These are phyloP conservation scores for Aureobasidium melanogenum DNA, from an alignment of 2,329 filamentous ascomycete species.

Conservation along the genomic window DNA sequence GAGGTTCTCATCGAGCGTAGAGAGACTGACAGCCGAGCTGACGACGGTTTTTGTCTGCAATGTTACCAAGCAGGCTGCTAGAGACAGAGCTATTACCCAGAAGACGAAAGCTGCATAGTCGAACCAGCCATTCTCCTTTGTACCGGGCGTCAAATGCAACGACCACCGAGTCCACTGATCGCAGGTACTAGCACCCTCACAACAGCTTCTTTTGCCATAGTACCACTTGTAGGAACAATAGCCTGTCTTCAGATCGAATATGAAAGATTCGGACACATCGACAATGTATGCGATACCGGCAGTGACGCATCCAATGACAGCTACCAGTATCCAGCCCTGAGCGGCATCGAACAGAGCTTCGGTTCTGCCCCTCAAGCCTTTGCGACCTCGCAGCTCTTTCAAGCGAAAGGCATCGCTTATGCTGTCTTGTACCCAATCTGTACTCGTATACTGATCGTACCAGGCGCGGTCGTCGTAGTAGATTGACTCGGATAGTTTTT, in stretches of 20 bases:
- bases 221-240: slow-evolving; percentile 69
- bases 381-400: slow-evolving; percentile 70
- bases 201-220: slow-evolving; percentile 60
- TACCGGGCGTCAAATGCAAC: slow-evolving; percentile 44
- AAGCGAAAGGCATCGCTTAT: slow-evolving; percentile 89
- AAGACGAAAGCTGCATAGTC: slow-evolving; percentile 70
- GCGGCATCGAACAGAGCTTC: slow-evolving; percentile 71
- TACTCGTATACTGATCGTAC: slow-evolving; percentile 98
- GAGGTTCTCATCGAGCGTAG: slow-evolving; percentile 88
- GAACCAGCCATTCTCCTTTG: slow-evolving; percentile 48
- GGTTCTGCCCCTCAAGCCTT: slow-evolving; percentile 75
- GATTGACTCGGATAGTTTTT: slow-evolving; percentile 56
- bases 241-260: slow-evolving; percentile 88
- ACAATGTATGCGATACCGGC: slow-evolving; percentile 82
- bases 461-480: slow-evolving; percentile 81
- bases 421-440: slow-evolving; percentile 96
- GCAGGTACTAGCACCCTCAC: slow-evolving; percentile 46
- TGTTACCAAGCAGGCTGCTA: slow-evolving; percentile 68
- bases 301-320: slow-evolving; percentile 77
- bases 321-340: slow-evolving; percentile 91
- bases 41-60: slow-evolving; percentile 90
- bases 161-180: slow-evolving; percentile 57
- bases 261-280: slow-evolving; percentile 72
- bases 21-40: slow-evolving; percentile 75
- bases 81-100: slow-evolving; percentile 61